Evolutionary conservation across 257 asterid genomes (phyloP).

Genomic region (Parsonsia alboflavescens): DNA sequence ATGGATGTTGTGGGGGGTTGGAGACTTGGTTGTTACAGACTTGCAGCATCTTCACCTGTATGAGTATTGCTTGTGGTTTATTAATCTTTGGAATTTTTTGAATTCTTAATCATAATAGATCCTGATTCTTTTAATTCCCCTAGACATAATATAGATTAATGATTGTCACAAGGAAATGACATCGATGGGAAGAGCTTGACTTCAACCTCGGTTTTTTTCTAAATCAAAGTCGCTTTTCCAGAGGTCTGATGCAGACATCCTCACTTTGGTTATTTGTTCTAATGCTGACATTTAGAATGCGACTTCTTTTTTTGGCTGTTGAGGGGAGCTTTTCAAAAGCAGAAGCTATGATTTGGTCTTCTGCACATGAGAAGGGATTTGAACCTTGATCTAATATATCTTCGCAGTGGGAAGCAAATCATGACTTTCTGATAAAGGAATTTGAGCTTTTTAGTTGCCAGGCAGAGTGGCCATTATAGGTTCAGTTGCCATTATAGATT

Average conservation of each 20-base stretch:
- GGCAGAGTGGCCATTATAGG: background rate
- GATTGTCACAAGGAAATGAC: constrained; percentile 33
- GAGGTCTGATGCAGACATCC: constrained; percentile 7
- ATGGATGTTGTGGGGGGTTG: constrained; percentile 17
- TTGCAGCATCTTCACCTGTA: constrained; percentile 24
- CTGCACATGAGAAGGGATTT: background rate
- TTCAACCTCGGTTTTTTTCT: constrained; percentile 15
- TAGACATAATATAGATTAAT: constrained; percentile 32
- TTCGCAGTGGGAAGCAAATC: background rate
- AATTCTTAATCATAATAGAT: constrained; percentile 27
- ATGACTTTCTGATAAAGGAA: background rate
- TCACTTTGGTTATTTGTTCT: constrained; percentile 7
- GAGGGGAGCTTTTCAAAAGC: constrained; percentile 13
- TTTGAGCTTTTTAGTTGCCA: background rate
- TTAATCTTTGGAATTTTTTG: constrained; percentile 21
- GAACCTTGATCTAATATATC: background rate
- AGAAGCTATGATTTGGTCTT: constrained; percentile 4
- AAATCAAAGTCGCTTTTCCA: constrained; percentile 9
- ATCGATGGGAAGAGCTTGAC: constrained; percentile 24
- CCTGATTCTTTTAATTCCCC: constrained; percentile 35
- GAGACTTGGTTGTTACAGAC: constrained; percentile 9
- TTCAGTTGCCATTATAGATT: background rate
- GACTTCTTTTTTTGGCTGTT: constrained; percentile 2
- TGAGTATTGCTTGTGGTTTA: constrained; percentile 34
- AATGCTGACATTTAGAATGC: constrained; percentile 7